A percentile compares a stretch with the other conserved stretches of the same genome.
These are phyloP conservation scores for Aspergillus amoenus DNA, from an alignment of 2,329 filamentous ascomycete species.

Conservation along the genomic window DNA sequence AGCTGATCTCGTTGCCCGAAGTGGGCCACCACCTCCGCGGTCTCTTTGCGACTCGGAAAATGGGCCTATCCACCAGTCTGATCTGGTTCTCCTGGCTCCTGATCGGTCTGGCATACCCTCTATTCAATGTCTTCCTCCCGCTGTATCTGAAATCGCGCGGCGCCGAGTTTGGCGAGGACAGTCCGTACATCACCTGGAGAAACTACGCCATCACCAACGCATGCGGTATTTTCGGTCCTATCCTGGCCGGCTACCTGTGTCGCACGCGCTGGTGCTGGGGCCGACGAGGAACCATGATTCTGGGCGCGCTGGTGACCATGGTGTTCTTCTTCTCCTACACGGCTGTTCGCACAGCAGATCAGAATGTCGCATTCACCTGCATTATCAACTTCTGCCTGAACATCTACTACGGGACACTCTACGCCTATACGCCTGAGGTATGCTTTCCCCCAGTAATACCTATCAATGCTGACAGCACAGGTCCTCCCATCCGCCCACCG, in stretches of 20 bases:
- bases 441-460: background rate
- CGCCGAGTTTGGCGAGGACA: slow-evolving; percentile 35
- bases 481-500: slow-evolving; percentile 54
- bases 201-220: slow-evolving; percentile 81
- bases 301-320: slow-evolving; percentile 52
- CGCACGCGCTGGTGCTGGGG: slow-evolving; percentile 61
- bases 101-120: slow-evolving; percentile 82
- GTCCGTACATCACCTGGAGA: slow-evolving; percentile 58
- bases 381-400: slow-evolving; percentile 57
- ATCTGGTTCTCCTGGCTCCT: slow-evolving; percentile 79
- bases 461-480: background rate
- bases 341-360: slow-evolving; percentile 45
- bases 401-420: slow-evolving; percentile 55
- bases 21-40: slow-evolving; percentile 33
- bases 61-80: slow-evolving; percentile 34
- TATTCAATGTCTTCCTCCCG: slow-evolving; percentile 87
- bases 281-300: slow-evolving; percentile 58
- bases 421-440: slow-evolving; percentile 55
- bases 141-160: slow-evolving; percentile 67
- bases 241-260: slow-evolving; percentile 73
- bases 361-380: slow-evolving; percentile 51
- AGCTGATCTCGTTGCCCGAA: background rate
- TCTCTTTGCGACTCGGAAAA: background rate
- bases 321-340: slow-evolving; percentile 58
- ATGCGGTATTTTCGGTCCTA: slow-evolving; percentile 71